These are phyloP conservation scores for Claviceps arundinis DNA, from an alignment of 2,329 filamentous ascomycete species.

Conservation along the genomic window DNA sequence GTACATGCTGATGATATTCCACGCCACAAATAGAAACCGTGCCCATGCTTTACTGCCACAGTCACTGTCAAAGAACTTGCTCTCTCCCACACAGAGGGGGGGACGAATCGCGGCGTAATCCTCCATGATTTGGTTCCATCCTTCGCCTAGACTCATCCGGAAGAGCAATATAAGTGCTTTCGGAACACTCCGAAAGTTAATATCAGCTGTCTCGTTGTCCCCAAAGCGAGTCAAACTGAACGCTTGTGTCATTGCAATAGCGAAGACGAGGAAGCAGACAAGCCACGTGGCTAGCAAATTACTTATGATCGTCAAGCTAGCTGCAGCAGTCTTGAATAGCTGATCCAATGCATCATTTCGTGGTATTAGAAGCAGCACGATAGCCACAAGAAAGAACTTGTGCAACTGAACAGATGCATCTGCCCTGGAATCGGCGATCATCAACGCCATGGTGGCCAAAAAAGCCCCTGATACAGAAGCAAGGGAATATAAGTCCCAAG, in stretches of 20 bases:
- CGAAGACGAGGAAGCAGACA: constrained; percentile 89
- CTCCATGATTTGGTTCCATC: constrained; percentile 96
- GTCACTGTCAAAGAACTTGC: constrained; percentile 72
- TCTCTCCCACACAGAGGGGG: constrained; percentile 63
- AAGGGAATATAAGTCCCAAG: constrained; percentile 89
- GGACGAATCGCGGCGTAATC: constrained; percentile 73
- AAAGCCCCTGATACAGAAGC: constrained; percentile 69
- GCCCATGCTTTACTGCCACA: constrained; percentile 89
- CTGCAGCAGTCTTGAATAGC: constrained; percentile 95
- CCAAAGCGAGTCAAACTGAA: constrained; percentile 92
- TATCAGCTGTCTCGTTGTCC: constrained; percentile 54
- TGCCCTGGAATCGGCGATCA: constrained; percentile 47
- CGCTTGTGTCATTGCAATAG: constrained; percentile 89
- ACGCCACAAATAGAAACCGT: constrained; percentile 76
- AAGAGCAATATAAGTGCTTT: constrained; percentile 91
- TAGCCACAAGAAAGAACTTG: constrained; percentile 85
- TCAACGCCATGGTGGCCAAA: constrained; percentile 61
- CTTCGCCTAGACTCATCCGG: constrained; percentile 83
- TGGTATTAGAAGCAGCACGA: constrained; percentile 82
- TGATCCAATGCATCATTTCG: constrained; percentile 95
- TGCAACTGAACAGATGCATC: constrained; percentile 65
- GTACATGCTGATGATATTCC: constrained; percentile 99
- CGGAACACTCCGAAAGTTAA: constrained; percentile 88
- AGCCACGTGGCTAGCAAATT: constrained; percentile 96
- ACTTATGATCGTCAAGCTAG: constrained; percentile 77